These are phyloP conservation scores for Phytophthora fragariaefolia DNA, from an alignment of 352 stramenopile species.

Conservation along the genomic window DNA sequence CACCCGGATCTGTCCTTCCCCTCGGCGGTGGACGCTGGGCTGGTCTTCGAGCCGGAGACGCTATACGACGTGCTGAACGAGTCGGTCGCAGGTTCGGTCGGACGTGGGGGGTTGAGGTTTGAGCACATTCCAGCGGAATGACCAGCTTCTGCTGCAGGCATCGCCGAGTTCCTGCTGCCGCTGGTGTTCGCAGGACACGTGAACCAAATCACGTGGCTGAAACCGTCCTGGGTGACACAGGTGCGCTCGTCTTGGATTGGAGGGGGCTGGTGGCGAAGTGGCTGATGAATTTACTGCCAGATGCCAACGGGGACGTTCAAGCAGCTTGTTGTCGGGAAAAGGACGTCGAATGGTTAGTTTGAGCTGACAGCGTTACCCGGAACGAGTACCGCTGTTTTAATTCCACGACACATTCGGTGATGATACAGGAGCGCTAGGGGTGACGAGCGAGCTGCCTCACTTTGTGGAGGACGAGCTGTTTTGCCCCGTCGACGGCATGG, in stretches of 20 bases:
- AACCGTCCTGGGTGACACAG: conserved; percentile 81
- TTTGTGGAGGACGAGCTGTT: conserved; percentile 82
- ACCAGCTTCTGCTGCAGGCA: conserved; percentile 44
- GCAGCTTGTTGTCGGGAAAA: conserved; percentile 51
- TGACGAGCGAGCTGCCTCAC: conserved; percentile 65
- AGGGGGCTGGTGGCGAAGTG: not conserved
- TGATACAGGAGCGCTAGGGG: conserved; percentile 42
- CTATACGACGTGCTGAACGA: conserved; percentile 82
- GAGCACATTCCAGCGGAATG: not conserved
- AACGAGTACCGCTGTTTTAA: not conserved
- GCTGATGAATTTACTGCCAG: conserved; percentile 20
- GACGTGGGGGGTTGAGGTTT: conserved; percentile 5
- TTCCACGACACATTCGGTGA: not conserved
- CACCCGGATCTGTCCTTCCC: conserved; percentile 89
- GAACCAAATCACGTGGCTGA: conserved; percentile 79
- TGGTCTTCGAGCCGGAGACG: conserved; percentile 68
- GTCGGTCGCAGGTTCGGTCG: conserved; percentile 44
- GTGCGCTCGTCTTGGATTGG: conserved; percentile 30
- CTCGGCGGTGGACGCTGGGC: conserved; percentile 33
- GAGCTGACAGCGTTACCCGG: not conserved
- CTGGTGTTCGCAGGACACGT: conserved; percentile 84
- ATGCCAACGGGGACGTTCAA: conserved; percentile 47
- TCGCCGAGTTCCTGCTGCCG: conserved; percentile 88
- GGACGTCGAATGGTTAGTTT: conserved; percentile 38
- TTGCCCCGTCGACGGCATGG: conserved; percentile 44